Base-by-base conservation (phyloP, 441 rosid genomes). In the Aquilaria agallochum region DNA sequence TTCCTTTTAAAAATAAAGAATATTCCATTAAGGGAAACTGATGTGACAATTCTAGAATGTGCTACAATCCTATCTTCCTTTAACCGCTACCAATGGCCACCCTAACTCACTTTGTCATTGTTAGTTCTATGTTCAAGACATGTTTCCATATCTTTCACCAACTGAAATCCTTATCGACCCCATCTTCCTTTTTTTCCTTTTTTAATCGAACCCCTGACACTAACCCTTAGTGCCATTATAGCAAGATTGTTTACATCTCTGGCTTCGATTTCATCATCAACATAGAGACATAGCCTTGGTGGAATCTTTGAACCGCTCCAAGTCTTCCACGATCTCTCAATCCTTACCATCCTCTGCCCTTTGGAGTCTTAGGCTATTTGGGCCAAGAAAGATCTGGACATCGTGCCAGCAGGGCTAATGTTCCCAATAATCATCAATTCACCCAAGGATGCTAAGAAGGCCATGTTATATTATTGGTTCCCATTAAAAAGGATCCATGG, bases 231-330 rank as follows among this genome's bases (percentile, higher is more conserved):
- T 78, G 48, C 83, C 78, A 87, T 95, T 10, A 51, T 93, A 31
- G 96, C 96, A 96, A 93, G 80, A 93, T 93, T 71, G 82, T 80
- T 0, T 95, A 83, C 58, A 78, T 82, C 48, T 73, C 98, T 5
- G 98, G 96, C 13, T 89, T 88, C 71, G 98, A 90, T 60, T 93
- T 82, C 72, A 96, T 93, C 51, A 77, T 93, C 31, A 96, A 93
- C 77, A 90, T 93, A 96, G 98, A 93, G 1, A 66, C 97, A 93
- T 66, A 97, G 98, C 44, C 93, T 84, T 30, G 96, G 96, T 1
- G 97, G 93, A 2, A 80, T 90, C 70, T 57, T 78, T 57, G 95
- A 82, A 12, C 83, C 98, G 15, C 80, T 90, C 34, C 70, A 76
- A 50, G 80, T 91, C 65, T 81, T 92, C 53, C 88, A 79, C 30